phyloP scores from a whole-genome alignment of 306 rosid species.

The Delonix regia region DNA sequence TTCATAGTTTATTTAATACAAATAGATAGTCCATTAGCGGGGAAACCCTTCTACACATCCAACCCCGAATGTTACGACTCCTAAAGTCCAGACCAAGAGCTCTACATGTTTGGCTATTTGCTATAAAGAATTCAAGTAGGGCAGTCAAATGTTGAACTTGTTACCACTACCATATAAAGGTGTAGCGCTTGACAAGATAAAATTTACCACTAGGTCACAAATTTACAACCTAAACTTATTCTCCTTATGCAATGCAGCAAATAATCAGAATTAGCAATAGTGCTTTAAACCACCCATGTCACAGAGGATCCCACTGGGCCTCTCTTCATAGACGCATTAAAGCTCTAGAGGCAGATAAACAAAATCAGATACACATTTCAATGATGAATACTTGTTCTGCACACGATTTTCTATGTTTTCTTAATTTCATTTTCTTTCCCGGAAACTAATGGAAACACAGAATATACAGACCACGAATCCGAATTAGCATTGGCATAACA shows the following conservation, averaged over 20 bases:
- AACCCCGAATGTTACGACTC: too few relatives aligned
- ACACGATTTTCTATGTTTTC: slow-evolving; percentile 10
- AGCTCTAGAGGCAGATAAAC: slow-evolving; percentile 20
- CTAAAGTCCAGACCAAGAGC: not conserved
- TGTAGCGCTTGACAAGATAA: not conserved
- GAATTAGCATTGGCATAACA: slow-evolving; percentile 60
- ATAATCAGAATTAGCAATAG: slow-evolving; percentile 8
- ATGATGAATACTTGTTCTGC: slow-evolving; percentile 25
- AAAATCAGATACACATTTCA: slow-evolving; percentile 24
- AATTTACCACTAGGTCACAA: not conserved
- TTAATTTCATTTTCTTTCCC: slow-evolving; percentile 24
- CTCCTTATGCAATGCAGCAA: not conserved
- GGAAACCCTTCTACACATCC: too few relatives aligned
- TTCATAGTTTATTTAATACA: not conserved
- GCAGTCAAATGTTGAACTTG: not conserved
- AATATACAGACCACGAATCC: slow-evolving; percentile 50
- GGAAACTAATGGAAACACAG: slow-evolving; percentile 37
- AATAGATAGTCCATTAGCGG: not conserved
- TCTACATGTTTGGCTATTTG: not conserved
- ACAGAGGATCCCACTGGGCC: slow-evolving; percentile 16
- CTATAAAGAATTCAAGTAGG: not conserved
- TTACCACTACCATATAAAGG: not conserved
- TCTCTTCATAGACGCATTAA: not conserved
- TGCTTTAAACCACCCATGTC: not conserved
- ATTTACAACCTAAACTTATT: slow-evolving; percentile 1